phyloP scores from a whole-genome alignment of 371 early-diverging fungal genomes.

The Actinomucor elegans region DNA sequence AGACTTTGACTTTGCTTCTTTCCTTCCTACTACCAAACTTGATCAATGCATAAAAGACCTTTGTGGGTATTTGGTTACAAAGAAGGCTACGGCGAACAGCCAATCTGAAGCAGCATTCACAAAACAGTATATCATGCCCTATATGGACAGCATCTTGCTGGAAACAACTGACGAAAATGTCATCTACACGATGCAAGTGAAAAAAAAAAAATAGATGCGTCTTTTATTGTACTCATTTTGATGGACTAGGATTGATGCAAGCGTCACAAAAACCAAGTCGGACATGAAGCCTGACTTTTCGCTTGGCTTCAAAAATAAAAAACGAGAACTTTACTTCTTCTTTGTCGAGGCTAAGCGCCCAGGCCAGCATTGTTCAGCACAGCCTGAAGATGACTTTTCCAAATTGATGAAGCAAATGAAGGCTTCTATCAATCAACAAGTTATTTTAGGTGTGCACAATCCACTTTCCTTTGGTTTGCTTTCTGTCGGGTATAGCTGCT shows the following conservation, averaged over 20 bases:
- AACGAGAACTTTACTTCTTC: no score
- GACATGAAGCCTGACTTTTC: no score
- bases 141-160: background rate
- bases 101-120: background rate
- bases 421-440: constrained; percentile 8
- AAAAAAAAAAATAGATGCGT: no score
- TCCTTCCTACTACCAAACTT: no score
- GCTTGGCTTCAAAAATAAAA: no score
- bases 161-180: background rate
- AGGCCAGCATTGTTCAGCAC: background rate
- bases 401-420: constrained; percentile 18
- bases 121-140: background rate
- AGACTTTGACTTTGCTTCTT: no score
- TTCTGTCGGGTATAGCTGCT: no score
- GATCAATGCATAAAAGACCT: no score
- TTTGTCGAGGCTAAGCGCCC: constrained; percentile 11
- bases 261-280: no score
- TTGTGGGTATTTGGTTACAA: no score
- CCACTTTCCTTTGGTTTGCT: constrained; percentile 14
- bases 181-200: background rate
- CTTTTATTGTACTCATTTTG: background rate
- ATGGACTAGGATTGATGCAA: background rate
- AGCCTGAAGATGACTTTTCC: constrained; percentile 5
- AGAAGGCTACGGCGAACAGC: no score
- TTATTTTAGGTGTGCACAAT: constrained; percentile 6